These are phyloP conservation scores for Eutrema heterophyllum DNA, from an alignment of 345 rosid genomes.

Conservation along the genomic window DNA sequence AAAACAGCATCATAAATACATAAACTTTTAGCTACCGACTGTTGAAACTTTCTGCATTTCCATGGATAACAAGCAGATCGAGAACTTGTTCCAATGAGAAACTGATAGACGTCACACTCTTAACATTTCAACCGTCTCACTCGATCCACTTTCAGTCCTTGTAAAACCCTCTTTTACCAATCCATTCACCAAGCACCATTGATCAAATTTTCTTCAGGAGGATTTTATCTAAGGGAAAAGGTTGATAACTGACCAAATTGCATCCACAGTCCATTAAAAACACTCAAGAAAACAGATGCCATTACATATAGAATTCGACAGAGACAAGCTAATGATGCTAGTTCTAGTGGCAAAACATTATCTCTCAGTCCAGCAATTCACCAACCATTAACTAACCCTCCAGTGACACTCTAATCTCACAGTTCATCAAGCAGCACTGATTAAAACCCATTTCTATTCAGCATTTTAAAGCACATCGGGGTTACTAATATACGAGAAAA, in stretches of 20 bases:
- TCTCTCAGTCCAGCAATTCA: not conserved
- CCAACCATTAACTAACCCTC: not conserved
- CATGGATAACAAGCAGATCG: not conserved
- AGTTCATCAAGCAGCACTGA: not conserved
- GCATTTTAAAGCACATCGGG: not conserved
- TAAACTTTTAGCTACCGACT: not conserved
- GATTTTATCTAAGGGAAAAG: not conserved
- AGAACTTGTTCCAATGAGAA: not conserved
- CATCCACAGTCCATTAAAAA: not conserved
- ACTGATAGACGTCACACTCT: not conserved
- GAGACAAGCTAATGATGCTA: not conserved
- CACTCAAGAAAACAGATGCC: not conserved
- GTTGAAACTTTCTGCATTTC: not conserved
- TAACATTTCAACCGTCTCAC: not conserved
- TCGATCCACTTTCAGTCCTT: not conserved
- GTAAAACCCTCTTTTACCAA: not conserved
- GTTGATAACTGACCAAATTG: not conserved
- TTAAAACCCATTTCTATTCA: not conserved
- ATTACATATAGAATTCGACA: not conserved
- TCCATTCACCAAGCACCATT: not conserved
- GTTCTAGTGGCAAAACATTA: not conserved
- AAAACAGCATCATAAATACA: not conserved
- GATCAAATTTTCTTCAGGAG: not conserved
- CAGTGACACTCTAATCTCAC: not conserved
- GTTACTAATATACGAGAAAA: not conserved